These are phyloP conservation scores for Clonostachys sp. DNA, from an alignment of 2,329 filamentous ascomycete species.

Conservation along the genomic window DNA sequence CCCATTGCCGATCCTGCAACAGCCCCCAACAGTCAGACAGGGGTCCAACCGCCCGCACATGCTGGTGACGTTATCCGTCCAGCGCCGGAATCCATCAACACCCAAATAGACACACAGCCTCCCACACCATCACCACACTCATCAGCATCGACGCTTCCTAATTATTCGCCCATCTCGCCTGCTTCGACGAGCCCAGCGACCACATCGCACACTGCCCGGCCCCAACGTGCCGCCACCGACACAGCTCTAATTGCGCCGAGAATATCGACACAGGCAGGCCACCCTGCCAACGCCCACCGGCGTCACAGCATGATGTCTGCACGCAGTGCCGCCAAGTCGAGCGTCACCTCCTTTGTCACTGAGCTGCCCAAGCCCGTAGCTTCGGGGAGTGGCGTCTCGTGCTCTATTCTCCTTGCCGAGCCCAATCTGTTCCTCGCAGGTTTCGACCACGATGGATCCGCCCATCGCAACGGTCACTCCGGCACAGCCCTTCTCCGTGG, in stretches of 20 bases:
- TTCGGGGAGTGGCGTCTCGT: conserved; percentile 69
- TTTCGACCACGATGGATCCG: conserved; percentile 66
- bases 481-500: conserved; percentile 84
- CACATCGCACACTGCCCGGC: not conserved
- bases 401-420: conserved; percentile 72
- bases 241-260: not conserved
- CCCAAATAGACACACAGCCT: not conserved
- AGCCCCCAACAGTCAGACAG: not conserved
- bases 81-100: not conserved
- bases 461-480: conserved; percentile 46
- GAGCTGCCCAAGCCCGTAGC: conserved; percentile 71
- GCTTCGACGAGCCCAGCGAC: not conserved
- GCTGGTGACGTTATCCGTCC: conserved; percentile 3
- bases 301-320: conserved; percentile 47
- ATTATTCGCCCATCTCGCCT: not conserved
- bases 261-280: too few relatives aligned
- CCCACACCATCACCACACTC: not conserved
- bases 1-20: not conserved
- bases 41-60: not conserved
- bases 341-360: conserved; percentile 44
- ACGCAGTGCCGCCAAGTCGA: conserved; percentile 45
- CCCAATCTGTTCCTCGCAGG: conserved; percentile 77
- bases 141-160: not conserved
- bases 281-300: conserved; percentile 13
- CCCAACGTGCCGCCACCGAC: not conserved